Percentiles rank a stretch among this genome's conserved stretches.
These are phyloP conservation scores for Verticillium nubilum DNA, from an alignment of 2,329 filamentous ascomycete genomes.

Conservation along the genomic window DNA sequence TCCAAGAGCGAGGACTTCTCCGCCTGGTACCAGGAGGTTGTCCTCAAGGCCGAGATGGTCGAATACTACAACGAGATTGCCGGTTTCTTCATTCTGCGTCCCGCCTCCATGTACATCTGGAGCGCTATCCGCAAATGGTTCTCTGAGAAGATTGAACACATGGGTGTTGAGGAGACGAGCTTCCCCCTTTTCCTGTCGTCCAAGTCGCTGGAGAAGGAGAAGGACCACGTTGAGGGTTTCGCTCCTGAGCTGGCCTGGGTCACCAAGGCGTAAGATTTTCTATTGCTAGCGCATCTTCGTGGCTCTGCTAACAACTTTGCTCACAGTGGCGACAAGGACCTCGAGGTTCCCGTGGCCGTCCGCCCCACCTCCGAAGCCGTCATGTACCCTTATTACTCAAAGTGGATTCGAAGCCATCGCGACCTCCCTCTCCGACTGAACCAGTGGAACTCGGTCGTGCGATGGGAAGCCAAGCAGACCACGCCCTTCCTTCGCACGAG, in stretches of 20 bases:
- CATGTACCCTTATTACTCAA: conserved; percentile 94
- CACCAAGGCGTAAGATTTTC: conserved; percentile 62
- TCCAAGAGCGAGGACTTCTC: conserved; percentile 83
- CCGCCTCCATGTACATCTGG: conserved; percentile 63
- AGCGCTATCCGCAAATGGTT: conserved; percentile 63
- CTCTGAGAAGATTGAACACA: conserved; percentile 71
- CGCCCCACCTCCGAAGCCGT: conserved; percentile 68
- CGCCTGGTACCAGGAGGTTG: conserved; percentile 95
- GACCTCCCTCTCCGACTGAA: conserved; percentile 92
- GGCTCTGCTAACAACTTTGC: not conserved
- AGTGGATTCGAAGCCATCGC: conserved; percentile 95
- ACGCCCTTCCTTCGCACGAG: conserved; percentile 84
- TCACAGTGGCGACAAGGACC: conserved; percentile 76
- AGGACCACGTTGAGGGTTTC: conserved; percentile 98
- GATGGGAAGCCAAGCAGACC: conserved; percentile 96
- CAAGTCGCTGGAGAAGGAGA: conserved; percentile 82
- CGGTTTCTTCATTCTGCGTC: conserved; percentile 92
- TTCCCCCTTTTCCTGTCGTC: conserved; percentile 94
- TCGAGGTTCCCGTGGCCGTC: conserved; percentile 72
- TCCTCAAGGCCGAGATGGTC: conserved; percentile 94
- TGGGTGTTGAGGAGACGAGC: conserved; percentile 92
- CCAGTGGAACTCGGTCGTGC: conserved; percentile 91
- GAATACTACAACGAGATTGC: conserved; percentile 94
- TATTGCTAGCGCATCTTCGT: not conserved
- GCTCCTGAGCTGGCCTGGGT: conserved; percentile 90